Percentiles rank a stretch among this genome's conserved stretches.
These are phyloP conservation scores for Fistulina hepatica DNA, from an alignment of 1,284 basidiomycete species.

Conservation along the genomic window DNA sequence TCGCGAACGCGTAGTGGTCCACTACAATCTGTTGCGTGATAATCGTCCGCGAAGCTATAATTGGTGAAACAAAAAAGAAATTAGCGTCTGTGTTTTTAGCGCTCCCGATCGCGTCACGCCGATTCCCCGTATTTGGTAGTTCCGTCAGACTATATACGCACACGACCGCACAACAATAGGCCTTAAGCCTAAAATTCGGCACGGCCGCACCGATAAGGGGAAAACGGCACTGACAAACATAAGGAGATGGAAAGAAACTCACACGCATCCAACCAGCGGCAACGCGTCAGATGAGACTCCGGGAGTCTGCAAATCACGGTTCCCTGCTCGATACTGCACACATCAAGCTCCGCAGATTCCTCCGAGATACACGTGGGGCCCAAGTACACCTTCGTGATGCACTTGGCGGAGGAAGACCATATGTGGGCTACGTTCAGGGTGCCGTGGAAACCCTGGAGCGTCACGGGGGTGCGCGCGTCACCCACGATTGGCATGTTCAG, in stretches of 20 bases:
- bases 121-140: no score
- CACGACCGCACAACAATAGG: no score
- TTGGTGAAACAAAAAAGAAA: no score
- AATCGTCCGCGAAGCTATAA: conserved; percentile 32
- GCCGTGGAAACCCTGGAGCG: conserved; percentile 50
- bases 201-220: no score
- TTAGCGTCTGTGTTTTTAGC: no score
- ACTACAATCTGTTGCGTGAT: conserved; percentile 60
- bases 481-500: conserved; percentile 34
- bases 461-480: conserved; percentile 35
- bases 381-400: conserved; percentile 48
- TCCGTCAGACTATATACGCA: no score
- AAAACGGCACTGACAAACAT: no score
- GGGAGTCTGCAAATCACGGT: conserved; percentile 42
- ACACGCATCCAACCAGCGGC: conserved; percentile 48
- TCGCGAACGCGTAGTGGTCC: conserved; percentile 49
- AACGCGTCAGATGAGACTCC: conserved; percentile 46
- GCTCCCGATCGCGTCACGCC: no score
- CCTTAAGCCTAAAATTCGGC: no score
- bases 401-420: conserved; percentile 42
- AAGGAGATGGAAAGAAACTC: no score
- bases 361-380: conserved; percentile 37
- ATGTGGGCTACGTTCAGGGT: conserved; percentile 42
- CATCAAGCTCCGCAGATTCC: conserved; percentile 40
- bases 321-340: conserved; percentile 32